phyloP scores from a whole-genome alignment of 768 basidiomycete species.

The Phanerochaete sordida region DNA sequence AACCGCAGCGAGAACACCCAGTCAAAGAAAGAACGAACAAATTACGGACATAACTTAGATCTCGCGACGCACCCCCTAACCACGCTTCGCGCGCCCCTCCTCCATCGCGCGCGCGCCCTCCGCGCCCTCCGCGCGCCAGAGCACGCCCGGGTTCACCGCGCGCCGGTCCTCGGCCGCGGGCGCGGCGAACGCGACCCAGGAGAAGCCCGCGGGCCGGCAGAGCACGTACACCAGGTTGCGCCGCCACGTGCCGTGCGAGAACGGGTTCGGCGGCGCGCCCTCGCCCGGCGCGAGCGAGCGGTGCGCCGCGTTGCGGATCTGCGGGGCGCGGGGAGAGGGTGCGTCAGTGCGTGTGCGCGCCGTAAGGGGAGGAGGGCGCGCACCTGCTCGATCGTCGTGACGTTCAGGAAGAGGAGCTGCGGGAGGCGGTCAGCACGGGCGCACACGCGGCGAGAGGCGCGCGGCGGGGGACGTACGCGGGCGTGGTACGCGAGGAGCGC shows the following conservation, averaged over 20 bases:
- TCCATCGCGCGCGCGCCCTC: slow-evolving; percentile 12
- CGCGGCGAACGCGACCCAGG: slow-evolving; percentile 69
- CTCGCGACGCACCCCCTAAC: background rate
- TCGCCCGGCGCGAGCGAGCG: slow-evolving; percentile 60
- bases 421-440: slow-evolving; percentile 7
- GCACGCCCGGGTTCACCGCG: slow-evolving; percentile 67
- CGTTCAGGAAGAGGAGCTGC: slow-evolving; percentile 77
- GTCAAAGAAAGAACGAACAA: background rate
- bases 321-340: background rate
- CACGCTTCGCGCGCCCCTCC: slow-evolving; percentile 16
- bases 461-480: slow-evolving; percentile 51
- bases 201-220: slow-evolving; percentile 76
- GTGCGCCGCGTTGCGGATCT: slow-evolving; percentile 88
- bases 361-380: background rate
- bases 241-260: slow-evolving; percentile 75
- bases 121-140: slow-evolving; percentile 14
- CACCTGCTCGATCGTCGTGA: slow-evolving; percentile 96
- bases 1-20: background rate
- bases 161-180: slow-evolving; percentile 70
- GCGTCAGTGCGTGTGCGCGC: background rate
- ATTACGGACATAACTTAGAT: background rate
- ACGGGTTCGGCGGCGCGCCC: slow-evolving; percentile 73
- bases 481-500: slow-evolving; percentile 83
- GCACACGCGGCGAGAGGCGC: background rate
- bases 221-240: slow-evolving; percentile 73